phyloP scores from a whole-genome alignment of 805 yeast genomes.

The Myxozyma neotropica region DNA sequence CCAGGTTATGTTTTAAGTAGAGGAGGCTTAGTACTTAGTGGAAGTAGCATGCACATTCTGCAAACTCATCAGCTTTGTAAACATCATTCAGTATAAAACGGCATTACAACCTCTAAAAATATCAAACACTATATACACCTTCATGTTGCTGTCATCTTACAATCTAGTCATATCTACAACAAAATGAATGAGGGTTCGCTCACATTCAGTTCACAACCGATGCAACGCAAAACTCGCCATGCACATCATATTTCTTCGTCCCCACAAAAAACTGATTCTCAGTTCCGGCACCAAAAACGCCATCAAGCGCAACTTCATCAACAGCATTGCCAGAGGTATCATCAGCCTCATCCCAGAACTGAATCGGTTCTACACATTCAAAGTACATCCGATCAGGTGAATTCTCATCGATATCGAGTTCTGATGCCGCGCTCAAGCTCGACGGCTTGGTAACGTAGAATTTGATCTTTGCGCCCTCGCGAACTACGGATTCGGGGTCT shows the following conservation, averaged over 20 bases:
- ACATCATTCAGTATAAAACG: too few species aligned
- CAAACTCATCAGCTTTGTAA: too few species aligned
- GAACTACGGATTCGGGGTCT: slow-evolving; percentile 56
- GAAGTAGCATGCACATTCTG: too few species aligned
- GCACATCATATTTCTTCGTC: slow-evolving; percentile 24
- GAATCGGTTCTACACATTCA: slow-evolving; percentile 32
- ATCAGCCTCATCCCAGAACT: slow-evolving; percentile 15
- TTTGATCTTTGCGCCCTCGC: slow-evolving; percentile 51
- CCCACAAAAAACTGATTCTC: slow-evolving; percentile 28
- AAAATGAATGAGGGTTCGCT: too few species aligned
- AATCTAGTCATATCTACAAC: background rate
- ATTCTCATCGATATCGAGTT: slow-evolving; percentile 8
- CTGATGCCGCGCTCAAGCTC: background rate
- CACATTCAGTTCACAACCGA: slow-evolving; percentile 4
- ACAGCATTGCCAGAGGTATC: background rate
- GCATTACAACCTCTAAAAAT: too few species aligned
- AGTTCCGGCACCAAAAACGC: slow-evolving; percentile 31
- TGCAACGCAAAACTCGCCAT: slow-evolving; percentile 32
- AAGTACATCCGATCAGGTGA: slow-evolving; percentile 14
- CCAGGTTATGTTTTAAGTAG: too few species aligned
- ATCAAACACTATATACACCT: too few species aligned
- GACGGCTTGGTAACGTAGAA: slow-evolving; percentile 39
- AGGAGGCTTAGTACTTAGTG: too few species aligned
- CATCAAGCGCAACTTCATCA: slow-evolving; percentile 22
- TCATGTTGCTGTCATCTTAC: too few species aligned